These are phyloP conservation scores for Aspergillus intermedius DNA, from an alignment of 2,329 filamentous ascomycete genomes.

Conservation along the genomic window DNA sequence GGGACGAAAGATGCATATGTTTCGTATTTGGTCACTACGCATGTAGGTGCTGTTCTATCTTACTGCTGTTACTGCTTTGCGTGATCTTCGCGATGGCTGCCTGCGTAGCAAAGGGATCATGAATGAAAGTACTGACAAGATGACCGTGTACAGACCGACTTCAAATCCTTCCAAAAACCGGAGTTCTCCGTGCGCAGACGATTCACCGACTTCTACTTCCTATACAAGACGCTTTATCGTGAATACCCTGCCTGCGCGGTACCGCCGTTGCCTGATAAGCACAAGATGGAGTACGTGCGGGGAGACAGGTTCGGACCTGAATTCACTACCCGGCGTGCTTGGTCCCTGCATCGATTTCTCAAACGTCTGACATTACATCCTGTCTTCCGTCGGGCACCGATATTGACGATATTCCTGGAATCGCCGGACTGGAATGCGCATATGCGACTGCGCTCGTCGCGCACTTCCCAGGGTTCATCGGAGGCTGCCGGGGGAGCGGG, in stretches of 20 bases:
- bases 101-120: slow-evolving; percentile 11
- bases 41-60: slow-evolving; percentile 50
- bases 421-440: slow-evolving; percentile 93
- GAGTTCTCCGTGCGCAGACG: slow-evolving; percentile 76
- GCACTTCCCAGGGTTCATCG: slow-evolving; percentile 50
- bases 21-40: slow-evolving; percentile 87
- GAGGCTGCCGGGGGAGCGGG: slow-evolving; percentile 46
- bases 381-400: slow-evolving; percentile 71
- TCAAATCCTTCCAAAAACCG: slow-evolving; percentile 81
- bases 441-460: slow-evolving; percentile 70
- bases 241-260: slow-evolving; percentile 91
- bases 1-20: slow-evolving; percentile 95
- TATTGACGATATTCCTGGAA: slow-evolving; percentile 87
- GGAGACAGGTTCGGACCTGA: slow-evolving; percentile 91
- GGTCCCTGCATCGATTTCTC: slow-evolving; percentile 87
- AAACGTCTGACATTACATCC: slow-evolving; percentile 81
- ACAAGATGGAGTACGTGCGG: slow-evolving; percentile 97
- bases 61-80: not conserved
- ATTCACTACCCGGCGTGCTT: slow-evolving; percentile 81
- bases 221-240: slow-evolving; percentile 80
- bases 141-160: slow-evolving; percentile 64
- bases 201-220: slow-evolving; percentile 96
- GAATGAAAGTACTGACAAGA: slow-evolving; percentile 9
- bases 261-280: slow-evolving; percentile 92
- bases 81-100: not conserved